Conservation (phyloP, 768 basidiomycete genomes). For the Russula sp. region DNA sequence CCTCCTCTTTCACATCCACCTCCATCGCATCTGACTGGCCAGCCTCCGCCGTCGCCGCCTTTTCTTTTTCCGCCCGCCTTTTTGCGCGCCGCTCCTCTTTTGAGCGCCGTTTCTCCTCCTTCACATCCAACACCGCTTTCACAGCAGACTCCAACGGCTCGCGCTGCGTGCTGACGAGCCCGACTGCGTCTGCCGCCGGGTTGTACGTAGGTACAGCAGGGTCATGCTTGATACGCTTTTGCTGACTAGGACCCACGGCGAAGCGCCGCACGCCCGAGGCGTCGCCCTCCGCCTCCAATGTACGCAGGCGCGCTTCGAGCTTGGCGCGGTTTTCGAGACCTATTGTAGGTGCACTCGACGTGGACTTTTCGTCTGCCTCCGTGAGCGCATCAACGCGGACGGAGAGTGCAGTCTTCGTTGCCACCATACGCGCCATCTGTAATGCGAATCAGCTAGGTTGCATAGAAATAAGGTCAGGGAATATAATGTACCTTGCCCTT, state of each 20-base stretch:
- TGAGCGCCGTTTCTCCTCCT: slow-evolving; percentile 77
- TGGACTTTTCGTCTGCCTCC: slow-evolving; percentile 86
- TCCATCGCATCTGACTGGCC: slow-evolving; percentile 37
- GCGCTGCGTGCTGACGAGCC: slow-evolving; percentile 80
- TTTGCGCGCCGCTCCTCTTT: slow-evolving; percentile 77
- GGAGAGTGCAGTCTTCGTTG: slow-evolving; percentile 95
- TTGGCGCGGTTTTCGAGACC: slow-evolving; percentile 93
- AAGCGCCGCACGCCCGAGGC: slow-evolving; percentile 64
- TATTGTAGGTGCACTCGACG: slow-evolving; percentile 71
- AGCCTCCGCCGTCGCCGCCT: slow-evolving; percentile 33
- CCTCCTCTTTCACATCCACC: slow-evolving; percentile 37
- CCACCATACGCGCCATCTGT: slow-evolving; percentile 99
- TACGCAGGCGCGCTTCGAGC: slow-evolving; percentile 88
- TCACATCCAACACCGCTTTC: slow-evolving; percentile 70
- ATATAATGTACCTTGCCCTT: slow-evolving; percentile 77
- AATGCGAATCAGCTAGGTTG: slow-evolving; percentile 5
- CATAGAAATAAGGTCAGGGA: not conserved
- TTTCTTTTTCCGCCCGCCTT: slow-evolving; percentile 48
- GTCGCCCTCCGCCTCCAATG: slow-evolving; percentile 80
- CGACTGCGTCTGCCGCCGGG: slow-evolving; percentile 73
- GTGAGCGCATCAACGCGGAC: slow-evolving; percentile 97
- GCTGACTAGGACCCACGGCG: slow-evolving; percentile 56
- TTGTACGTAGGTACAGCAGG: slow-evolving; percentile 84
- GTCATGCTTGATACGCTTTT: slow-evolving; percentile 72
- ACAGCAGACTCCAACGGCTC: slow-evolving; percentile 73